Base-by-base conservation (phyloP, 768 basidiomycete genomes). In the Postia placenta region DNA sequence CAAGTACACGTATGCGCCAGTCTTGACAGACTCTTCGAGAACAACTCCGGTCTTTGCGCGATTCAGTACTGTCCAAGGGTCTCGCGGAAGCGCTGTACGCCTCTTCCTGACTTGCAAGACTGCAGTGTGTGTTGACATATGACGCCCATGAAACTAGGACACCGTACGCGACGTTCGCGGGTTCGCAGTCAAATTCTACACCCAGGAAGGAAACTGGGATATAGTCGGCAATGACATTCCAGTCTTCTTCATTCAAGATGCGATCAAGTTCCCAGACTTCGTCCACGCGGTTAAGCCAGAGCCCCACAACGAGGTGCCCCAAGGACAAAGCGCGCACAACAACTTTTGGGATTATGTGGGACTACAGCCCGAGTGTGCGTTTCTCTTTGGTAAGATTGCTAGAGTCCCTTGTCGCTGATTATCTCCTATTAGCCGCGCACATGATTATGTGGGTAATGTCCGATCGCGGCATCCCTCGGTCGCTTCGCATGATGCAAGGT, bases 211-310 rank as follows among this genome's bases (percentile, higher is more conserved):
- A 4, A 92, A 89, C 55, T 87, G 85, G 85, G 91, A 93, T 59
- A 68, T 94, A 30, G 90, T 92, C 28, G 87, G 81, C 17, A 88
- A 90, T 58, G 74, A 90, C 55, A 82, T 87, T 27, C 87, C 90
- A 6, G 79, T 92, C 20, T 89, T 91, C 70, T 83, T 87, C 67
- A 82, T 92, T 42, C 83, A 85, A 59, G 83, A 87, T 51, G 80
- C 81, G 1, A 81, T 90, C 64, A 86, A 92, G 64, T 93, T 93
- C 62, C 85, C 87, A 11, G 91, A 94, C 59, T 67, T 93, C 45
- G 72, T 92, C 26, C 92, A 93, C 60, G 84, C 91, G 4, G 85
- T 86, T n/a, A 85, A 88, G 61, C 88, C 91, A 1, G 89, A 92
- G 61, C 90, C 89, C 3, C 78, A 89, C 38, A 88, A 87, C 51